phyloP scores from a whole-genome alignment of 2,329 filamentous ascomycete species.

The Fusarium sp. region DNA sequence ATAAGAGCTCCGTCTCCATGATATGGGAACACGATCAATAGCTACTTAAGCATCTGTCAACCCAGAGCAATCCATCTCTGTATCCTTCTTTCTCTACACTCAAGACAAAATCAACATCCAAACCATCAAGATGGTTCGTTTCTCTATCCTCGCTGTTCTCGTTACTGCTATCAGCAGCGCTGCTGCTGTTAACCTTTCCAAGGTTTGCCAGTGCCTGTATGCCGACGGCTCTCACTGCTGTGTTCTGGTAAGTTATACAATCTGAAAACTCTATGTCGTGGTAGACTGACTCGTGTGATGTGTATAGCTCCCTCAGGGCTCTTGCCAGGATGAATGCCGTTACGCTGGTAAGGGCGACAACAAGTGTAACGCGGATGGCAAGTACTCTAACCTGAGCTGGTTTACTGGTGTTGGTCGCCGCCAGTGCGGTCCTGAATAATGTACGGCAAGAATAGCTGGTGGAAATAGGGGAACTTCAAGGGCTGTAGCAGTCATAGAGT shows the following conservation, averaged over 20 bases:
- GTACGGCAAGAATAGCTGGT: neutral
- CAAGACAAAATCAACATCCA: neutral
- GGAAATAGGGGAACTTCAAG: neutral
- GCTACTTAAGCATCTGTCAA: neutral
- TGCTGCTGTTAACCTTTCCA: neutral
- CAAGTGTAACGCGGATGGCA: neutral
- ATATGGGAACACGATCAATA: neutral
- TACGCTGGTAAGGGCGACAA: neutral
- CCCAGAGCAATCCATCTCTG: too few species aligned
- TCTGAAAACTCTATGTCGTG: neutral
- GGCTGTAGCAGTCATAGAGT: rapidly evolving
- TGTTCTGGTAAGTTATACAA: neutral
- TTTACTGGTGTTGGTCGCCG: neutral
- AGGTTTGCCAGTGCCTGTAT: neutral
- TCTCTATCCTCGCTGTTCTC: neutral
- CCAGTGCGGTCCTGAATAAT: neutral
- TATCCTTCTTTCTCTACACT: neutral
- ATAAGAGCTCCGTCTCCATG: too few species aligned
- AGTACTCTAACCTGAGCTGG: neutral
- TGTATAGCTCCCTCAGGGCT: neutral
- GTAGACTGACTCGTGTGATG: neutral
- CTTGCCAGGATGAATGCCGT: neutral
- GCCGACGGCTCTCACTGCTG: neutral
- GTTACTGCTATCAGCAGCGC: neutral
- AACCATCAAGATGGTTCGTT: neutral